Percentiles rank a stretch among this genome's conserved stretches.
These are phyloP conservation scores for Knoxdaviesia proteae DNA, from an alignment of 2,329 filamentous ascomycete genomes.

Conservation along the genomic window DNA sequence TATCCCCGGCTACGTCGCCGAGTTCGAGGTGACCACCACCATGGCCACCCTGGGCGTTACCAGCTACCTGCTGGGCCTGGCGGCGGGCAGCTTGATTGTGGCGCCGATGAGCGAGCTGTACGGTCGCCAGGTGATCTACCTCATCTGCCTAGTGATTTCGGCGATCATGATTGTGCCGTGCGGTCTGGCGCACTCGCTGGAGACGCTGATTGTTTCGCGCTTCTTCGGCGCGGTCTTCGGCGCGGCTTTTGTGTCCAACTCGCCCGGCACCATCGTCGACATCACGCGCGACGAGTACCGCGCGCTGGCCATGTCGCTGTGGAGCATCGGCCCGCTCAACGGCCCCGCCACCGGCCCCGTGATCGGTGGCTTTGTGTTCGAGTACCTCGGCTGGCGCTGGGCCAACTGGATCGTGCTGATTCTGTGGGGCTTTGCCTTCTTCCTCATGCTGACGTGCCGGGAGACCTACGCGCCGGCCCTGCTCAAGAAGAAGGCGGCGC, in stretches of 20 bases:
- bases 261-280: slow-evolving; percentile 66
- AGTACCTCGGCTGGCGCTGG: slow-evolving; percentile 75
- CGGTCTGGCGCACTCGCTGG: slow-evolving; percentile 45
- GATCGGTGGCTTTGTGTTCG: slow-evolving; percentile 52
- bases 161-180: slow-evolving; percentile 50
- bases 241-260: slow-evolving; percentile 64
- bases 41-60: slow-evolving; percentile 59
- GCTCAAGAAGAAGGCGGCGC: slow-evolving; percentile 43
- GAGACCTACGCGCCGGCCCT: slow-evolving; percentile 64
- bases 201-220: slow-evolving; percentile 46
- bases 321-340: slow-evolving; percentile 69
- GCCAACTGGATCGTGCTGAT: slow-evolving; percentile 67
- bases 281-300: slow-evolving; percentile 64
- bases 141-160: slow-evolving; percentile 43
- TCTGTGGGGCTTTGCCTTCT: slow-evolving; percentile 38
- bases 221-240: slow-evolving; percentile 58
- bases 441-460: slow-evolving; percentile 36
- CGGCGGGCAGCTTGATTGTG: slow-evolving; percentile 47
- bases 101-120: slow-evolving; percentile 57
- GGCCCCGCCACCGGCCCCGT: slow-evolving; percentile 24
- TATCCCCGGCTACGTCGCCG: slow-evolving; percentile 43
- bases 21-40: slow-evolving; percentile 39
- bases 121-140: slow-evolving; percentile 47
- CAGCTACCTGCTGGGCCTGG: slow-evolving; percentile 57
- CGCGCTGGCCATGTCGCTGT: slow-evolving; percentile 65